A percentile compares a stretch with the other conserved stretches of the same genome.
These are phyloP conservation scores for Rubia yunnanensis DNA, from an alignment of 257 asterid species.

Conservation along the genomic window DNA sequence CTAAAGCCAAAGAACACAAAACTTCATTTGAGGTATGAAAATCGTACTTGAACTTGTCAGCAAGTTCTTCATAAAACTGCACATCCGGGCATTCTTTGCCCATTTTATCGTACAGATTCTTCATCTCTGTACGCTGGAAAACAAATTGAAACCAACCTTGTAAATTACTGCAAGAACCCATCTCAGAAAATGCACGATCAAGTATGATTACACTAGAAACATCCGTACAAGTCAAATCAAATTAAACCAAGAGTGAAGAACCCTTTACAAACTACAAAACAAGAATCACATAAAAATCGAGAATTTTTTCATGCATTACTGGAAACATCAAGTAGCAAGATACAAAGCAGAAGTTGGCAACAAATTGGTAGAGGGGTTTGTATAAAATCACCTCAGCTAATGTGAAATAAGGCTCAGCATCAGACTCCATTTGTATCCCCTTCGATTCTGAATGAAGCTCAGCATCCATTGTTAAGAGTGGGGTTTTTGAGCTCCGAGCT, in stretches of 20 bases:
- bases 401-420: slow-evolving; percentile 52
- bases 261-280: not conserved
- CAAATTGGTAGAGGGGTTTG: not conserved
- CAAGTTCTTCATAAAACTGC: slow-evolving; percentile 49
- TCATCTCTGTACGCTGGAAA: slow-evolving; percentile 54
- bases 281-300: not conserved
- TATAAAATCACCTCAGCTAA: slow-evolving; percentile 40
- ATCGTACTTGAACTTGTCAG: slow-evolving; percentile 63
- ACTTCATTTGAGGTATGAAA: not conserved
- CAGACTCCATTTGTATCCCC: slow-evolving; percentile 23
- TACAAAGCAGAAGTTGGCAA: not conserved
- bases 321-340: not conserved
- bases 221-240: not conserved
- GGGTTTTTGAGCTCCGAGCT: not conserved
- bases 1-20: not conserved
- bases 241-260: not conserved
- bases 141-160: not conserved
- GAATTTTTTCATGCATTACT: not conserved
- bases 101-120: slow-evolving; percentile 34
- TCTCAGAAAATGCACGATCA: not conserved
- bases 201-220: not conserved
- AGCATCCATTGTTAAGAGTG: slow-evolving; percentile 4
- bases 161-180: not conserved
- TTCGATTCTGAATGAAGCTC: slow-evolving; percentile 15
- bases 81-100: slow-evolving; percentile 25